Percentiles rank a stretch among this genome's conserved stretches.
These are phyloP conservation scores for Pseudogymnoascus sp. DNA, from an alignment of 2,329 filamentous ascomycete species.

Conservation along the genomic window DNA sequence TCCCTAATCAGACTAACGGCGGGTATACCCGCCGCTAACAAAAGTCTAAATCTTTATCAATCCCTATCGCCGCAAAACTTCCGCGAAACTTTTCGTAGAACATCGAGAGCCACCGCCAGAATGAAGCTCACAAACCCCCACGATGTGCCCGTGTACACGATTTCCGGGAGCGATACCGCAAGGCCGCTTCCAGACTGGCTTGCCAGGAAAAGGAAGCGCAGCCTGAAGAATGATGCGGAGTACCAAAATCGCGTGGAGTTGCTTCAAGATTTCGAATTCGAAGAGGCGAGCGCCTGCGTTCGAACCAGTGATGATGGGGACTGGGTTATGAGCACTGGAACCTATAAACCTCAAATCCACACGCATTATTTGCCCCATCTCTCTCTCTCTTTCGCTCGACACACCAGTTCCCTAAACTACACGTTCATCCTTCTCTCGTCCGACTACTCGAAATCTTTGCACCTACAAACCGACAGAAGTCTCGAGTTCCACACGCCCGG, in stretches of 20 bases:
- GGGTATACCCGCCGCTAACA: slow-evolving; percentile 4
- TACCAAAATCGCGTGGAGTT: slow-evolving; percentile 91
- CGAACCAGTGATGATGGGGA: slow-evolving; percentile 89
- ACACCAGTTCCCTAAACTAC: slow-evolving; percentile 85
- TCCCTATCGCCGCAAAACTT: slow-evolving; percentile 10
- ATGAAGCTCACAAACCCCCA: slow-evolving; percentile 83
- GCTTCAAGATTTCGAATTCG: slow-evolving; percentile 95
- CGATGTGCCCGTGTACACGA: slow-evolving; percentile 84
- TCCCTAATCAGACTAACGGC: neutral
- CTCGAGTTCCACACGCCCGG: slow-evolving; percentile 88
- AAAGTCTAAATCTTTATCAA: slow-evolving; percentile 8
- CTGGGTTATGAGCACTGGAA: slow-evolving; percentile 93
- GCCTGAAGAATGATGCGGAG: slow-evolving; percentile 83
- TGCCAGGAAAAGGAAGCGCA: slow-evolving; percentile 77
- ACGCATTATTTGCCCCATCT: slow-evolving; percentile 91
- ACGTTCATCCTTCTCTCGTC: slow-evolving; percentile 81
- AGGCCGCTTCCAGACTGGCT: slow-evolving; percentile 93
- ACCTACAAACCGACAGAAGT: slow-evolving; percentile 83
- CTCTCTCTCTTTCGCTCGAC: slow-evolving; percentile 84
- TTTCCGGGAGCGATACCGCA: slow-evolving; percentile 81
- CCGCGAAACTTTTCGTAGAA: slow-evolving; percentile 4
- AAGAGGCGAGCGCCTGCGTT: slow-evolving; percentile 86
- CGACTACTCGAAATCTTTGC: slow-evolving; percentile 90
- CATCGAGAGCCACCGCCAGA: slow-evolving; percentile 14
- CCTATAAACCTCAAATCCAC: slow-evolving; percentile 73